Evolutionary conservation across 768 basidiomycete genomes (phyloP), one percentile per base, ranked within the genome.

Genomic region (Roridomyces roridus): DNA sequence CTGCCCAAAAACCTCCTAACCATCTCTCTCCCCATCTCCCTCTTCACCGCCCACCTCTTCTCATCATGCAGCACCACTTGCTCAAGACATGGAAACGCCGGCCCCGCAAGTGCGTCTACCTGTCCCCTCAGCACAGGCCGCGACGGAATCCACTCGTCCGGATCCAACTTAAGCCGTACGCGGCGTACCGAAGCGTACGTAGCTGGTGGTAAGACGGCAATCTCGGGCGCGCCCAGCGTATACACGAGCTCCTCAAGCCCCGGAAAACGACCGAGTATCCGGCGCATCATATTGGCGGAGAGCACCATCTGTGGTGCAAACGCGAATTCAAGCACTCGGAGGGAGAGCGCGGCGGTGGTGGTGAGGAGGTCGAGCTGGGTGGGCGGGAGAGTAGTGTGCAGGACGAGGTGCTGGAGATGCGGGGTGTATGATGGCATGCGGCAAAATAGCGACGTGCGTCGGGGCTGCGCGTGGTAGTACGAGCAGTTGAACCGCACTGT

Each of bases 251-350:
- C 59, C 10, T 42, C 31, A 31, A 60, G 26, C 1, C 21, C 39
- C 1, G 48, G 54, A 14, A 39, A 50, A 36, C 49, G 54, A 0
- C 17, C 15, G 37, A 60, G 45, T 44, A 56, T 37, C 21, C 54
- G 54, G 21, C 47, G 53, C 59, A 60, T 46, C 36, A 51, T 48
- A n/a, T n/a, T 43, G 0, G 49, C 2, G 2, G 59, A 56, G 35
- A 60, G 47, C 11, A 47, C 46, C 21, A 51, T 5, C 44, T 60
- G 59, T 12, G 59, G 59, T 4, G 59, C 21, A 18, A 60, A 60
- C 14, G 54, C 49, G 37, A 60, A n/a, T 25, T 60, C 59, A 3
- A 60, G 59, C 10, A 50, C 36, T n/a, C 51, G 60, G 1, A 62
- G 36, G n/a, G n/a, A n/a, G 15, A 48, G 45, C 1, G n/a, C 15